These are phyloP conservation scores for Pleurotus cornucopiae DNA, from an alignment of 768 basidiomycete species.

Conservation along the genomic window DNA sequence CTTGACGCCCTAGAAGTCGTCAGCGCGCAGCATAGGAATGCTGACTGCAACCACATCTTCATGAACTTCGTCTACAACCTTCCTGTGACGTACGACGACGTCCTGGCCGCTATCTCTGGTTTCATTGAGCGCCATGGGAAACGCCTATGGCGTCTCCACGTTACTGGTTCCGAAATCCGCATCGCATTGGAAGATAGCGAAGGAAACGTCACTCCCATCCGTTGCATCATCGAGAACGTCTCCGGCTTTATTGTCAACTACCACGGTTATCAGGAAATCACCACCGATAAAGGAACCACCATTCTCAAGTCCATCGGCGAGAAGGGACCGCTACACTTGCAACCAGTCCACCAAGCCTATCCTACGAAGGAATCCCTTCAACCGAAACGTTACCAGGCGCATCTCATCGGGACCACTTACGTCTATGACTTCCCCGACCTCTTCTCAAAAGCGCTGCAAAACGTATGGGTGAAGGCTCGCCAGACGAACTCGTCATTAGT, in stretches of 20 bases:
- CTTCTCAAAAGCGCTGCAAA: conserved; percentile 94
- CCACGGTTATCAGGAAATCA: conserved; percentile 97
- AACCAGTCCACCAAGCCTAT: conserved; percentile 90
- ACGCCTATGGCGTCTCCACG: conserved; percentile 95
- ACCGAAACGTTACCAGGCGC: conserved; percentile 98
- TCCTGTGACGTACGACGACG: conserved; percentile 92
- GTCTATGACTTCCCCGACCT: conserved; percentile 99
- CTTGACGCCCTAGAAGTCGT: conserved; percentile 95
- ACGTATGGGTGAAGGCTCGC: conserved; percentile 81
- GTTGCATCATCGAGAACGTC: conserved; percentile 97
- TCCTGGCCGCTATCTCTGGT: conserved; percentile 94
- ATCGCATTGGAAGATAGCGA: conserved; percentile 92
- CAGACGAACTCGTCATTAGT: conserved; percentile 59
- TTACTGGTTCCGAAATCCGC: conserved; percentile 96
- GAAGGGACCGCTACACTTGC: conserved; percentile 93
- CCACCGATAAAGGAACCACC: conserved; percentile 90
- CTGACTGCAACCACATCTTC: conserved; percentile 98
- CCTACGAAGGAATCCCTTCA: conserved; percentile 98
- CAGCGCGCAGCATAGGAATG: conserved; percentile 81
- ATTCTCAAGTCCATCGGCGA: conserved; percentile 98
- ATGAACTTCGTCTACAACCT: conserved; percentile 99
- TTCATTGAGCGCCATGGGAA: conserved; percentile 99
- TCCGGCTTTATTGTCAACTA: conserved; percentile 99
- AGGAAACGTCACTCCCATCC: conserved; percentile 93
- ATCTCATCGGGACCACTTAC: conserved; percentile 97